Conservation (phyloP, 108 stramenopile genomes). For the Nitzschia palea region DNA sequence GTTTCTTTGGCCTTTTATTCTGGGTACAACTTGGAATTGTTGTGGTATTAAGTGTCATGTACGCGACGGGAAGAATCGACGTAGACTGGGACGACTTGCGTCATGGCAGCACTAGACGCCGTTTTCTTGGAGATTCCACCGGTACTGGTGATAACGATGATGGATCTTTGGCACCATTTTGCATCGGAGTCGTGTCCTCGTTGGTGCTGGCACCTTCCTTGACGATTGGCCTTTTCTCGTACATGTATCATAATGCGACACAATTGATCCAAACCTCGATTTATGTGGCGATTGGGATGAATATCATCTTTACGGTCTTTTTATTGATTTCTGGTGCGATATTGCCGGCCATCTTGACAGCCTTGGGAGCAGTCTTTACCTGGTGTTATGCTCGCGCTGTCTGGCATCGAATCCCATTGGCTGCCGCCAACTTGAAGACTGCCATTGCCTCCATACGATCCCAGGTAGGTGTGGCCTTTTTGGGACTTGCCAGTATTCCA, state of each 20-base stretch:
- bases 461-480: constrained; percentile 54
- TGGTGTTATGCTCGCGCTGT: constrained; percentile 28
- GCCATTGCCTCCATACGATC: constrained; percentile 51
- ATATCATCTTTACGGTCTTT: constrained; percentile 2
- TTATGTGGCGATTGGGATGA: constrained; percentile 4
- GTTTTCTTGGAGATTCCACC: background rate
- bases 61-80: background rate
- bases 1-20: constrained; percentile 19
- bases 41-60: constrained; percentile 9
- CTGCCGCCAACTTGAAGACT: constrained; percentile 61
- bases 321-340: background rate
- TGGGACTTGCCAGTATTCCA: constrained; percentile 7
- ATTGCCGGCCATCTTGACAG: constrained; percentile 4
- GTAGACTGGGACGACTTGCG: constrained; percentile 6
- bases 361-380: constrained; percentile 2
- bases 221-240: background rate
- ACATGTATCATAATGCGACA: constrained; percentile 1
- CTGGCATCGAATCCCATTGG: constrained; percentile 69
- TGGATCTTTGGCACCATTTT: background rate
- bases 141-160: background rate
- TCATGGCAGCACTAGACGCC: background rate
- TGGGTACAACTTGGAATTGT: constrained; percentile 16
- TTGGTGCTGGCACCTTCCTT: constrained; percentile 1
- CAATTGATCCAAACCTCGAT: constrained; percentile 3
- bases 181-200: background rate